Evolutionary conservation across 208 protist genomes (phyloP), one percentile per base, ranked within the genome.

Genomic region (Histomonas meleagridis): DNA sequence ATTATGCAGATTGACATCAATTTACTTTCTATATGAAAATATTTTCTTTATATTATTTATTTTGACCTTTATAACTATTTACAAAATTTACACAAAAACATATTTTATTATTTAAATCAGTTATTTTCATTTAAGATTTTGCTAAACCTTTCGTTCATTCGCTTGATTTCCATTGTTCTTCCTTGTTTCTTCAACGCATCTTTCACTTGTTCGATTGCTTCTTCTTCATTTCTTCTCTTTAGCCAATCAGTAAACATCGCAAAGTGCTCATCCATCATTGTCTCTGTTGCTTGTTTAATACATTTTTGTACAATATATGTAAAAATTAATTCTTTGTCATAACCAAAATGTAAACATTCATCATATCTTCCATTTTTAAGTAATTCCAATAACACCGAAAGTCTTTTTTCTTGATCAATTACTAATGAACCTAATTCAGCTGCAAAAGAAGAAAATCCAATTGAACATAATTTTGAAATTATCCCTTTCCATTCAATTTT

Each of bases 121-220:
- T 72, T 7, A 40, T 72, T 72, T 32, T 72, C 65, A 26, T 26
- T 32, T 43, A 43, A 26, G 65, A 72, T 12, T 32, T 55, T 86
- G 9, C 46, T 46, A 55, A 86, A 55, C 38, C 76, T 86, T 55
- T 86, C 76, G 5, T 86, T 86, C 76, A 86, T 55, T 86, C 76
- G 51, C 35, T 86, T 86, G 9, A 55, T 38, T 55, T 86, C 76
- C 38, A 43, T 38, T 55, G 76, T 86, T 86, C 76, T 86, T 55
- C 76, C 76, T 55, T 86, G 76, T 7, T 86, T 48, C 7, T 16
- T 16, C 23, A 86, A 55, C 7, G 28, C 18, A 9, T 55, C 5
- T 48, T 86, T 21, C 9, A 86, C 76, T 28, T 53, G 3, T 38
- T 86, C 55, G 10, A 86, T 43, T n/a, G 18, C 9, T 32, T 23